Evolutionary conservation across 2,329 filamentous ascomycete species (phyloP).

Genomic region (Bipolaris oryzae): DNA sequence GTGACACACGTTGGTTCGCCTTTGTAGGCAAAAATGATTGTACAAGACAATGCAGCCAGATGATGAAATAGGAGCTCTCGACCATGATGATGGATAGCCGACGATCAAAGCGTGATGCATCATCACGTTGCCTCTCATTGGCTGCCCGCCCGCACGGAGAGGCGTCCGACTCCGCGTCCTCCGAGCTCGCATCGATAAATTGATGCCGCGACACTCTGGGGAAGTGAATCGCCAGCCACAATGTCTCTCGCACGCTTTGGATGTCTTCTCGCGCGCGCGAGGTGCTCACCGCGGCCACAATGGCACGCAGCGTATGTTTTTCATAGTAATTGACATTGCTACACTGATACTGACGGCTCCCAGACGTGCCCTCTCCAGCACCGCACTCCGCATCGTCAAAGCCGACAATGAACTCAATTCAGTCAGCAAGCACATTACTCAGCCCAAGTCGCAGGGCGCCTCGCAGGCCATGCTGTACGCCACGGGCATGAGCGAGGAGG

Average conservation of each 20-base stretch:
- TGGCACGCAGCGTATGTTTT: conserved; percentile 41
- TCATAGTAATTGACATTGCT: not conserved
- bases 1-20: not conserved
- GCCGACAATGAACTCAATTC: conserved; percentile 66
- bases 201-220: conserved; percentile 21
- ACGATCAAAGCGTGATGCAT: conserved; percentile 1
- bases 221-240: conserved; percentile 30
- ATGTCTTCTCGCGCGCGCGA: conserved; percentile 41
- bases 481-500: conserved; percentile 81
- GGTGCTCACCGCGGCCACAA: conserved; percentile 39
- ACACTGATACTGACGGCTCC: conserved; percentile 21
- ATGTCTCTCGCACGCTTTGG: conserved; percentile 46
- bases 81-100: not conserved
- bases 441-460: conserved; percentile 96
- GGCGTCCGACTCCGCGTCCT: conserved; percentile 22
- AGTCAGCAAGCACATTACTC: conserved; percentile 83
- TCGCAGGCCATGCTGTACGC: conserved; percentile 99
- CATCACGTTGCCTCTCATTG: conserved; percentile 31
- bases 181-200: conserved; percentile 38
- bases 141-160: conserved; percentile 17
- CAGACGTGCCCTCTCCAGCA: conserved; percentile 47
- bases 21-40: not conserved
- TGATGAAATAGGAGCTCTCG: not conserved
- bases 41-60: not conserved
- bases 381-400: conserved; percentile 36